Evolutionary conservation across 2,329 filamentous ascomycete species (phyloP).

Genomic region (Tolypocladium pustulatum): DNA sequence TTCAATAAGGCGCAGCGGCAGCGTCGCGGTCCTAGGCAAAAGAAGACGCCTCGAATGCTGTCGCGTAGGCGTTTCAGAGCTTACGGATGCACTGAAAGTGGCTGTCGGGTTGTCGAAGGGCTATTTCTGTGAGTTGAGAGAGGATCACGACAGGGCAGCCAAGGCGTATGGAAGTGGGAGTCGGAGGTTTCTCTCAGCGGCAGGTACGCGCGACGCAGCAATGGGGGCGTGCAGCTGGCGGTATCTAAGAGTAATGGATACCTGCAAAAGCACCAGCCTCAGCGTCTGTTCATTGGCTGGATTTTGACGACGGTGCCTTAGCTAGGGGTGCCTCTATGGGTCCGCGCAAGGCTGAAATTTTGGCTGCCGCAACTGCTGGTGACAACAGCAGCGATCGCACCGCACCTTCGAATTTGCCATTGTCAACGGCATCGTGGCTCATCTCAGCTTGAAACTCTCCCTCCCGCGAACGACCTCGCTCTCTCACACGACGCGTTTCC

Average conservation of each 20-base stretch:
- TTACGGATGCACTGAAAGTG: neutral
- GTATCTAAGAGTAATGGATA: neutral
- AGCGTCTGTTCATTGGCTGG: neutral
- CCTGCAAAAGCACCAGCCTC: neutral
- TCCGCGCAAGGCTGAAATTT: conserved; percentile 13
- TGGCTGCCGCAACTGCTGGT: neutral
- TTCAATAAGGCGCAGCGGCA: neutral
- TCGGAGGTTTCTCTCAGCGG: neutral
- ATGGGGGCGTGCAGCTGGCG: neutral
- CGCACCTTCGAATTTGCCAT: neutral
- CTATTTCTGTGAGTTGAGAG: neutral
- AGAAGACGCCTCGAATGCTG: neutral
- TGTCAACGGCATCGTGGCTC: neutral
- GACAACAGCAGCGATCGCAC: neutral
- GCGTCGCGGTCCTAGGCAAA: neutral
- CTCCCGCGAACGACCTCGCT: neutral
- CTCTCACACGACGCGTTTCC: neutral
- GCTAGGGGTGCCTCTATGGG: conserved; percentile 2
- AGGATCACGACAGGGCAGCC: neutral
- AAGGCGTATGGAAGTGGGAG: neutral
- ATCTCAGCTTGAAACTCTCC: neutral
- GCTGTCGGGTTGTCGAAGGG: neutral
- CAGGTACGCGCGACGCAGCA: neutral
- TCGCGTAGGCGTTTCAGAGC: neutral
- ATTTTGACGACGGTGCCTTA: neutral